These are phyloP conservation scores for Chaetothyriales sp. DNA, from an alignment of 2,329 filamentous ascomycete genomes.

Conservation along the genomic window DNA sequence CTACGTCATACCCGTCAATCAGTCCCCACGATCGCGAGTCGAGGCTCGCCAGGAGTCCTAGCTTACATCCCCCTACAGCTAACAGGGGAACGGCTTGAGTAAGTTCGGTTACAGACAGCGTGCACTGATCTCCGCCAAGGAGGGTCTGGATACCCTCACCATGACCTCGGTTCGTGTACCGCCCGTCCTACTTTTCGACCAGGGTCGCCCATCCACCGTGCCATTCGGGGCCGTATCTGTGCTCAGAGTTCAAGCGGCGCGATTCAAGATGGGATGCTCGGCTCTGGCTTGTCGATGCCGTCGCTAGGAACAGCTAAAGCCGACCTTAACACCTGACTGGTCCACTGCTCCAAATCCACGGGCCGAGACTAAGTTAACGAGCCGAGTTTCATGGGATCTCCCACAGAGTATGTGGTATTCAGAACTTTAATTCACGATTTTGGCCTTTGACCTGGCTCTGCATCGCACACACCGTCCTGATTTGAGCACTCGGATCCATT, in stretches of 20 bases:
- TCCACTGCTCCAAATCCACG: neutral
- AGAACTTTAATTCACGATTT: neutral
- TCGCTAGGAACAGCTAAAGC: neutral
- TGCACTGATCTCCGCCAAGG: neutral
- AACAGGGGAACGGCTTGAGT: neutral
- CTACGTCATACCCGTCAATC: neutral
- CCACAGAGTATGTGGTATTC: neutral
- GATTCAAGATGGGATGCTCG: neutral
- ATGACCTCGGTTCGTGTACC: neutral
- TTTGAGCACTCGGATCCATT: neutral
- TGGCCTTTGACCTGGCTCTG: neutral
- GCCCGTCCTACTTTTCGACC: neutral
- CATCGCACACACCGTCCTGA: neutral
- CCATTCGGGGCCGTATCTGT: neutral
- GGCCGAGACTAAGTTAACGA: neutral
- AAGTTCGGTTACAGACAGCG: neutral
- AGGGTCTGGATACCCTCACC: neutral
- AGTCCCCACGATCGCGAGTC: neutral
- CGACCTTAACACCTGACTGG: neutral
- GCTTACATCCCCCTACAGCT: neutral
- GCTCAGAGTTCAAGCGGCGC: neutral
- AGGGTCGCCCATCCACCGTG: neutral
- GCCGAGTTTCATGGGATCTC: neutral
- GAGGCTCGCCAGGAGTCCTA: neutral
- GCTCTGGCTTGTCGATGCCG: neutral